Evolutionary conservation across 129 eudicot species (phyloP), one percentile per base, ranked within the genome.

Genomic region (Pittosporum tobira): DNA sequence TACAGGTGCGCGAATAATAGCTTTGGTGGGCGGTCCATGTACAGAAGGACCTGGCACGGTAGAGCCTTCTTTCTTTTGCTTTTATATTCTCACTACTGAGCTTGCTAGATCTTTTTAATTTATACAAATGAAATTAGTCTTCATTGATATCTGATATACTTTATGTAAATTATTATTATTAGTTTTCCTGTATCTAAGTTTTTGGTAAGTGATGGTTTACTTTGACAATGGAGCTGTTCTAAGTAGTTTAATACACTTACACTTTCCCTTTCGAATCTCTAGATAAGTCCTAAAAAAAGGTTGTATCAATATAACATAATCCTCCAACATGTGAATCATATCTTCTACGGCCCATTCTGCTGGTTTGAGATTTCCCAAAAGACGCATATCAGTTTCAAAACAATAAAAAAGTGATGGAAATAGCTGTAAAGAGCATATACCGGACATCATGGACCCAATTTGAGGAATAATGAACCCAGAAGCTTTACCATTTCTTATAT

Each of bases 21-120:
- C 94, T 11, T 73, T 91, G 49, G 95, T 91, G 16, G 98, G 98
- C 4, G 98, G 98, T 59, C 98, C 98, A 6, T 91, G 98, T 72
- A 91, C 98, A 0, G 98, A 91, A 75, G 98, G 96, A 28, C 95
- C 98, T 47, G 98, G 98, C 44, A 60, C 85, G 76, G 98, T 91
- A 77, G 73, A 47, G 28, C 48, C 30, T 68, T 73, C 28, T 24
- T 7, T 60, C 12, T 62, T 13, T 25, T 48, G 28, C 6, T 51
- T 49, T 40, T 56, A 28, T 26, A 53, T 22, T 51, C n/a, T n/a
- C 5, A 25, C 5, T 49, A 22, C 6, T 23, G 2, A 30, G 13
- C 13, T 11, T 3, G 8, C 15, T 46, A n/a, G 15, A 26, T 22
- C 29, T 43, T 19, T 45, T 28, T 6, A 52, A 28, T 1, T 28